phyloP scores from a whole-genome alignment of 2,329 filamentous ascomycete species.

The Chalaropsis thielavioides region DNA sequence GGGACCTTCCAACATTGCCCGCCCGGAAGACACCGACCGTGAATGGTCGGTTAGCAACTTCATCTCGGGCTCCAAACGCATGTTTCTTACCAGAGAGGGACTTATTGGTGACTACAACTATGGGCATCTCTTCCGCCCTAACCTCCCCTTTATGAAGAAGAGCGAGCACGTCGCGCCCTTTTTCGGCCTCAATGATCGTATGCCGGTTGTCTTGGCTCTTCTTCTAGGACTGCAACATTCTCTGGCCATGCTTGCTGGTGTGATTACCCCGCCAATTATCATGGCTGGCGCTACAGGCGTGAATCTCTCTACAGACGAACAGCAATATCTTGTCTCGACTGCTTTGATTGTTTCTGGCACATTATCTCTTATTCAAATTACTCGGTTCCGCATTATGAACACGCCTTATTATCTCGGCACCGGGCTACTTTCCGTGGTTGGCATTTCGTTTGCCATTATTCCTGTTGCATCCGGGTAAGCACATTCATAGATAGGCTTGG shows the following conservation, averaged over 20 bases:
- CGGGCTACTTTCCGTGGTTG: constrained; percentile 65
- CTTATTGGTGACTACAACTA: constrained; percentile 83
- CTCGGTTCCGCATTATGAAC: constrained; percentile 55
- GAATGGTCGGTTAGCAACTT: constrained; percentile 21
- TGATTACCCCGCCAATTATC: constrained; percentile 68
- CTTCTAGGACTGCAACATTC: constrained; percentile 69
- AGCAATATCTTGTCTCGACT: constrained; percentile 67
- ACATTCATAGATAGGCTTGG: not conserved
- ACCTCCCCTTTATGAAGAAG: constrained; percentile 67
- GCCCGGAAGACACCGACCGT: constrained; percentile 24
- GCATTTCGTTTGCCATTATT: constrained; percentile 64
- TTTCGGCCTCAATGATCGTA: constrained; percentile 66
- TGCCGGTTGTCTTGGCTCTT: constrained; percentile 60
- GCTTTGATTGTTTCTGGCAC: constrained; percentile 66
- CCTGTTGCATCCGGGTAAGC: constrained; percentile 48
- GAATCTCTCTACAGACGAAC: constrained; percentile 44
- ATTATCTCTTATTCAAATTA: constrained; percentile 63
- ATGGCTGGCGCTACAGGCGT: constrained; percentile 47
- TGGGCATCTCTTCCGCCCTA: constrained; percentile 68
- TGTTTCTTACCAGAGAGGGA: constrained; percentile 49
- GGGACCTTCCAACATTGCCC: constrained; percentile 36
- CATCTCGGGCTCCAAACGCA: constrained; percentile 22
- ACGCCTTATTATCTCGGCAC: constrained; percentile 64
- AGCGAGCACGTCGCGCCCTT: constrained; percentile 50
- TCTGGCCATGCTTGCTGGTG: constrained; percentile 58